Evolutionary conservation across 106 monocot genomes (phyloP).

Genomic region (Platanthera zijinensis): DNA sequence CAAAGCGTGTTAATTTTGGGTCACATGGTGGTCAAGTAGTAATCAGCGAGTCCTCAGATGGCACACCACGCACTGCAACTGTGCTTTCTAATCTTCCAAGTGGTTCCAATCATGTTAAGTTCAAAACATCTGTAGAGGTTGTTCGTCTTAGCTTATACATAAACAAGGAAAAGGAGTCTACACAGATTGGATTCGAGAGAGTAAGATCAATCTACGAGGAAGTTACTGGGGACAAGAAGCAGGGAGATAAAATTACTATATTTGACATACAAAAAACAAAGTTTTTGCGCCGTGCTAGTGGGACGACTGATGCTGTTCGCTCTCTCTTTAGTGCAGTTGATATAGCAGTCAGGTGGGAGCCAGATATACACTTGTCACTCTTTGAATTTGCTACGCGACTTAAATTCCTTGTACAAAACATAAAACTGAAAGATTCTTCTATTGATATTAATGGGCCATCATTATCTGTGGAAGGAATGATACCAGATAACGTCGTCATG

Average conservation of each 20-base stretch:
- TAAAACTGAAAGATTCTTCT: slow-evolving; percentile 25
- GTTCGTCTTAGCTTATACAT: slow-evolving; percentile 43
- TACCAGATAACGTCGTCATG: slow-evolving; percentile 11
- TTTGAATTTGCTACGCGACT: slow-evolving; percentile 47
- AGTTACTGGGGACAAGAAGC: slow-evolving; percentile 28
- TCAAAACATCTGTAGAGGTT: slow-evolving; percentile 53
- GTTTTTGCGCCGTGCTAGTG: slow-evolving; percentile 62
- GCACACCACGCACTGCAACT: slow-evolving; percentile 58
- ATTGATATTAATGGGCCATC: slow-evolving; percentile 21
- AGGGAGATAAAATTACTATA: slow-evolving; percentile 41
- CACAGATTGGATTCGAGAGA: slow-evolving; percentile 56
- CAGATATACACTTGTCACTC: slow-evolving; percentile 70
- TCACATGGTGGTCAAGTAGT: slow-evolving; percentile 69
- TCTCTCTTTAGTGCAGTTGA: slow-evolving; percentile 74
- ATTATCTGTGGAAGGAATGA: slow-evolving; percentile 7
- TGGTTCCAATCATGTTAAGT: slow-evolving; percentile 37
- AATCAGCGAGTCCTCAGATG: slow-evolving; percentile 64
- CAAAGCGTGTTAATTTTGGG: slow-evolving; percentile 86
- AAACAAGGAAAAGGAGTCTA: slow-evolving; percentile 61
- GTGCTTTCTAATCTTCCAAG: slow-evolving; percentile 39
- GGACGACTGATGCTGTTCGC: slow-evolving; percentile 54
- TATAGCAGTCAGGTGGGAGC: slow-evolving; percentile 73
- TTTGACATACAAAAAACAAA: slow-evolving; percentile 87
- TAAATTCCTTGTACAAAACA: slow-evolving; percentile 34
- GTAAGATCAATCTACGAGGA: slow-evolving; percentile 59